Evolutionary conservation across 2,329 filamentous ascomycete species (phyloP), one percentile per base, ranked within the genome.

Genomic region (Coleophoma crateriformis): DNA sequence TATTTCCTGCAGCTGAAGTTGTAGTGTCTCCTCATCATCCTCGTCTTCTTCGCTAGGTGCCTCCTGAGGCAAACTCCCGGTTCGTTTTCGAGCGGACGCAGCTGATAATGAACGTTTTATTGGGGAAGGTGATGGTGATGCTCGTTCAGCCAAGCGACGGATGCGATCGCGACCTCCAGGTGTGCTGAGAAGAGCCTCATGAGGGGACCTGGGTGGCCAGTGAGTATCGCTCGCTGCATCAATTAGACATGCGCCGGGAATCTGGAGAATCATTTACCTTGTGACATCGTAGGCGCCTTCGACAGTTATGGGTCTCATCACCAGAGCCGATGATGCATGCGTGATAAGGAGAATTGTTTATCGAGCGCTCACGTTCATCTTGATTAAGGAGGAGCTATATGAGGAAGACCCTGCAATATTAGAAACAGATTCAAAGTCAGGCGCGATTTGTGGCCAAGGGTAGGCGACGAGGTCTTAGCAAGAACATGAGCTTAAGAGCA

Each of bases 11-110:
- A 97, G 73, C 65, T 95, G 85, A 54, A 99, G 72, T 63, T 95
- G 82, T 33, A 97, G 71, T 1, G 84, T 95, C 72, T 97, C 91
- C 67, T 96, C 92, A 58, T 95, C 91, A 7, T 95, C 80, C n/a
- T 81, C 78, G 8, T 77, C 87, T 4, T 88, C 85, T 0, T 85
- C 82, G 10, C 66, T 65, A 54, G 70, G 70, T 44, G 67, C 57
- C 39, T 65, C 67, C 38, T 49, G 45, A 40, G 60, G 41, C 39
- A 55, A 33, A 8, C 52, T 52, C 40, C 50, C 48, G 11, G 54
- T 49, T 34, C 46, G 55, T 46, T 50, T 56, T 17, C 53, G 53
- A 15, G 55, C 32, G 7, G 58, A 54, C 17, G 57, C 14, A 10
- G 52, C 49, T 4, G 54, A 53, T 20, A 37, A 44, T 10, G 53